Evolutionary conservation across 257 asterid species (phyloP).

Genomic region (Penstemon davidsonii): DNA sequence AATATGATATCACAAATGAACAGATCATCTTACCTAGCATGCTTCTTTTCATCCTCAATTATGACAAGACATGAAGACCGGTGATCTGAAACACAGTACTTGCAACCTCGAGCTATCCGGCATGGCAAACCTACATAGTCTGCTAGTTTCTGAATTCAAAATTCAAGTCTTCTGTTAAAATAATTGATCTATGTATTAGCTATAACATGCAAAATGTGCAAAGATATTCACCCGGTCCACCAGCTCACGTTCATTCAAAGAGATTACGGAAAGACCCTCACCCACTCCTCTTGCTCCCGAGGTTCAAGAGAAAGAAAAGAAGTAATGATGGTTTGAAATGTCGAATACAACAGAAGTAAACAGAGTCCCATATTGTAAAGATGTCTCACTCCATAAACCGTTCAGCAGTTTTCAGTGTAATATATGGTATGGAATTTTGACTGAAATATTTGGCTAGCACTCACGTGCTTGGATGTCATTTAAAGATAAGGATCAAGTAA

Average conservation of each 20-base stretch:
- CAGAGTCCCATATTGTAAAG: neutral
- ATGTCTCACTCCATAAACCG: neutral
- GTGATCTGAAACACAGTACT: slow-evolving; percentile 84
- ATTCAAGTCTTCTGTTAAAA: slow-evolving; percentile 13
- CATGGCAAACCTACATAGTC: slow-evolving; percentile 97
- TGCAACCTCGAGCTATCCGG: slow-evolving; percentile 95
- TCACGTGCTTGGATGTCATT: neutral
- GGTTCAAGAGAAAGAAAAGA: neutral
- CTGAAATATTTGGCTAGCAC: slow-evolving; percentile 13
- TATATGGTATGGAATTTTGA: slow-evolving; percentile 4
- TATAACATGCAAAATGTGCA: slow-evolving; percentile 4
- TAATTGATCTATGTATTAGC: slow-evolving; percentile 3
- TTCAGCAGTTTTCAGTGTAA: neutral
- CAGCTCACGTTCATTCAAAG: slow-evolving; percentile 6
- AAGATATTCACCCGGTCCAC: slow-evolving; percentile 12
- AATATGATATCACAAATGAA: slow-evolving; percentile 10
- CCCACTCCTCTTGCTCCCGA: slow-evolving; percentile 1
- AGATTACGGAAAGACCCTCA: neutral
- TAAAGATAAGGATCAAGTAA: neutral
- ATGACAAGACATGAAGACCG: slow-evolving; percentile 87
- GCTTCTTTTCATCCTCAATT: slow-evolving; percentile 66
- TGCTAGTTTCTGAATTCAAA: slow-evolving; percentile 77
- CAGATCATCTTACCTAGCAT: slow-evolving; percentile 48
- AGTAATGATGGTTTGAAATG: neutral
- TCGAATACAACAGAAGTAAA: neutral